Percentiles rank a stretch among this genome's conserved stretches.
phyloP scores from a whole-genome alignment of 768 basidiomycete genomes.

The Tylopilus rubrobrunneus region DNA sequence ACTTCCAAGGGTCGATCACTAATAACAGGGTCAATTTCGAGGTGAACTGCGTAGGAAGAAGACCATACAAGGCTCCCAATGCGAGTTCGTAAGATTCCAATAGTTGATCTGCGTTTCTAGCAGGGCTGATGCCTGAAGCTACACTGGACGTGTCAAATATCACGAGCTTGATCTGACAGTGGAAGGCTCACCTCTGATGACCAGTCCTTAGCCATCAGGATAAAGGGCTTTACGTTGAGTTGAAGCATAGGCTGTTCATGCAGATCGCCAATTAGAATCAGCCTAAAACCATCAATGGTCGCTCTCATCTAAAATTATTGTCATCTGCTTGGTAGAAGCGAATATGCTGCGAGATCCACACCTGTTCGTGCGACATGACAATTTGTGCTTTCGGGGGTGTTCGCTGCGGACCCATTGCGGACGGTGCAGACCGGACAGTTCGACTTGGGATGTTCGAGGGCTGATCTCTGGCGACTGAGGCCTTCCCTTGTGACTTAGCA shows the following conservation, averaged over 20 bases:
- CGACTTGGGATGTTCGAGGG: constrained; percentile 7
- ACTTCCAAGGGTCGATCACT: constrained; percentile 97
- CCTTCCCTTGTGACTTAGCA: constrained; percentile 34
- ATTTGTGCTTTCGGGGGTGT: constrained; percentile 39
- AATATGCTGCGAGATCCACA: constrained; percentile 28
- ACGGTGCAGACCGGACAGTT: constrained; percentile 2
- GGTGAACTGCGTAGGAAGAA: background rate
- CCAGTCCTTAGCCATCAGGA: constrained; percentile 86
- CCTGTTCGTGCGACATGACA: constrained; percentile 80
- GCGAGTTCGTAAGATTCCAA: constrained; percentile 96
- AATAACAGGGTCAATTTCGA: constrained; percentile 9
- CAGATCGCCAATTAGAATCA: constrained; percentile 91
- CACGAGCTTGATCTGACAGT: background rate
- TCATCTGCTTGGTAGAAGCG: constrained; percentile 1
- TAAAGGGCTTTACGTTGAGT: constrained; percentile 81
- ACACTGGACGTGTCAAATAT: constrained; percentile 2
- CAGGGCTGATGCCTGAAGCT: constrained; percentile 84
- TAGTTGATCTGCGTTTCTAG: constrained; percentile 84
- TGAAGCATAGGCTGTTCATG: constrained; percentile 95
- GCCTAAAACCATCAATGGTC: constrained; percentile 85
- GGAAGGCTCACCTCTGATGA: constrained; percentile 67
- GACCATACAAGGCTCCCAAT: constrained; percentile 88
- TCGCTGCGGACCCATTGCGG: constrained; percentile 5
- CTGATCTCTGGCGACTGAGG: constrained; percentile 1
- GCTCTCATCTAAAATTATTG: constrained; percentile 61